These are phyloP conservation scores for Aristolochia californica DNA, from an alignment of 164 flowering plant species.

Conservation along the genomic window DNA sequence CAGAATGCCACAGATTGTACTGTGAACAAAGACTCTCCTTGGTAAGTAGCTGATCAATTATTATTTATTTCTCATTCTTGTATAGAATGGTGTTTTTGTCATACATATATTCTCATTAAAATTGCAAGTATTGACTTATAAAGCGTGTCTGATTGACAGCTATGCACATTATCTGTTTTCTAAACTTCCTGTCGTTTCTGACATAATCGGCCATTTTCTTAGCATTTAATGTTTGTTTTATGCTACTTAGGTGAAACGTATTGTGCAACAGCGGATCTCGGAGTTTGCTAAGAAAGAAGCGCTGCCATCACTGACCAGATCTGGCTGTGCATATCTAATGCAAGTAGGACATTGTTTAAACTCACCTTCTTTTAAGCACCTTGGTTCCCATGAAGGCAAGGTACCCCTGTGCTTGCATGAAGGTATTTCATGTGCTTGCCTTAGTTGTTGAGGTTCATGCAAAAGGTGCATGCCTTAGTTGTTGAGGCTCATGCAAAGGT, in stretches of 20 bases:
- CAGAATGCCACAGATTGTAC: conserved; percentile 87
- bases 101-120: no score
- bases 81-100: no score
- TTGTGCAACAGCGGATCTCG: conserved; percentile 81
- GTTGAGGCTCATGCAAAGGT: no score
- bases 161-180: no score
- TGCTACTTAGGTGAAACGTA: conserved; percentile 35
- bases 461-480: no score
- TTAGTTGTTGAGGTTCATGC: no score
- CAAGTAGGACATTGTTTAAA: conserved; percentile 46
- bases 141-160: no score
- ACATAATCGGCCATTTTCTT: no score
- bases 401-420: no score
- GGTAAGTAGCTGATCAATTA: conserved; percentile 35
- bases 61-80: conserved; percentile 4
- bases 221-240: background rate
- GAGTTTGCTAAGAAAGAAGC: conserved; percentile 87
- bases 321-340: conserved; percentile 91
- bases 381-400: background rate
- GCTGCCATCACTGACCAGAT: conserved; percentile 90
- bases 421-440: no score
- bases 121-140: no score
- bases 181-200: no score
- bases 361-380: background rate
- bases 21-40: conserved; percentile 91